Evolutionary conservation across 129 eudicot species (phyloP).

Genomic region (Lonicera japonica): DNA sequence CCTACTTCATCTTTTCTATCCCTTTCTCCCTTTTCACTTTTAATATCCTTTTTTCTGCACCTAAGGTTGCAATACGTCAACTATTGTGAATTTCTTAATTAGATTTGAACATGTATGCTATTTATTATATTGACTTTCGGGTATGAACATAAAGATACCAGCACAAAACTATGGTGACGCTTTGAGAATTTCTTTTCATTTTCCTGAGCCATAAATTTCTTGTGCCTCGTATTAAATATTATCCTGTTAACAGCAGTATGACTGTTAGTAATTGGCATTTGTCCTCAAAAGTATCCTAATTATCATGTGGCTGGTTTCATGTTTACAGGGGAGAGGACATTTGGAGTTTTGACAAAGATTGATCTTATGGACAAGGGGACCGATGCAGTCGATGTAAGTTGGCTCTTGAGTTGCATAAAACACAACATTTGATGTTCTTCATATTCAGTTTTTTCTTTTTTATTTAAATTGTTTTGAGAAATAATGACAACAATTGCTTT

Average conservation of each 20-base stretch:
- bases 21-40: background rate
- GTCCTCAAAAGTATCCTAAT: background rate
- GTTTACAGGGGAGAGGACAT: constrained; percentile 89
- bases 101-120: background rate
- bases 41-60: background rate
- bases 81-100: background rate
- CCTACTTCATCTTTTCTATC: background rate
- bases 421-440: background rate
- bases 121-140: background rate
- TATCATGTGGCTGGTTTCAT: constrained; percentile 1
- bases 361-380: constrained; percentile 99
- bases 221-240: background rate
- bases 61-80: background rate
- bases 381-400: constrained; percentile 92
- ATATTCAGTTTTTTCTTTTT: background rate
- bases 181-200: no score
- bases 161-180: background rate
- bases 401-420: constrained; percentile 5
- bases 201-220: background rate
- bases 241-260: background rate
- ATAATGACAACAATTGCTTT: no score
- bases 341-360: constrained; percentile 93
- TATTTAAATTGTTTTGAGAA: background rate
- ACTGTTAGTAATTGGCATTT: background rate
- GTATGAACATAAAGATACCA: background rate